These are phyloP conservation scores for Pichia sp. DNA, from an alignment of 1,139 yeast genomes.

Conservation along the genomic window DNA sequence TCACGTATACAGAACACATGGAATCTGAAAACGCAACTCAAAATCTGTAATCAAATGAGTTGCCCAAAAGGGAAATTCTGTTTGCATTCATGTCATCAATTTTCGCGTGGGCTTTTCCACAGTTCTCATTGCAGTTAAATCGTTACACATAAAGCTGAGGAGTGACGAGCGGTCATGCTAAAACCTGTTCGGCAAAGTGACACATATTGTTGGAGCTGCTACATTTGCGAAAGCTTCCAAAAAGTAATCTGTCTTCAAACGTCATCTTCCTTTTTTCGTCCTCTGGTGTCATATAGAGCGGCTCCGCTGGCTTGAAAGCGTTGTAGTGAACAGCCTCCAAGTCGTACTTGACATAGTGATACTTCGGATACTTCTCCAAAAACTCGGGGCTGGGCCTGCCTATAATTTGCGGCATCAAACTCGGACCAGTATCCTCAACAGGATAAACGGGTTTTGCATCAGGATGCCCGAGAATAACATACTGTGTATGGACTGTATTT, in stretches of 20 bases:
- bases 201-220: background rate
- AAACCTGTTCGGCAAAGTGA: background rate
- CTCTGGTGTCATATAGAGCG: background rate
- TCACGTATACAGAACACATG: background rate
- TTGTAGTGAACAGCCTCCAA: slow-evolving; percentile 1
- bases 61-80: background rate
- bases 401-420: slow-evolving; percentile 6
- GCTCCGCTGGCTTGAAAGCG: background rate
- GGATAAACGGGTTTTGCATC: slow-evolving; percentile 1
- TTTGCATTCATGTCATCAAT: background rate
- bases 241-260: slow-evolving; percentile 4
- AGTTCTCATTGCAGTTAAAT: too few relatives aligned
- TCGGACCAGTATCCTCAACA: background rate
- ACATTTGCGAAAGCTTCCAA: background rate
- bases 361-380: slow-evolving; percentile 8
- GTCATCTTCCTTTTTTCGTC: background rate
- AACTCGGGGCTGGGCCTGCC: slow-evolving; percentile 8
- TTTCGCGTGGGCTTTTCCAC: background rate
- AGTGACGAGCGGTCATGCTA: background rate
- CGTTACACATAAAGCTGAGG: background rate
- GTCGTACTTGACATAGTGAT: slow-evolving; percentile 2
- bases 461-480: background rate
- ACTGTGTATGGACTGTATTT: background rate
- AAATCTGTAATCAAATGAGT: background rate
- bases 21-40: background rate